A percentile compares a stretch with the other conserved stretches of the same genome.
phyloP scores from a whole-genome alignment of 768 basidiomycete genomes.

The Pisolithus tinctorius region DNA sequence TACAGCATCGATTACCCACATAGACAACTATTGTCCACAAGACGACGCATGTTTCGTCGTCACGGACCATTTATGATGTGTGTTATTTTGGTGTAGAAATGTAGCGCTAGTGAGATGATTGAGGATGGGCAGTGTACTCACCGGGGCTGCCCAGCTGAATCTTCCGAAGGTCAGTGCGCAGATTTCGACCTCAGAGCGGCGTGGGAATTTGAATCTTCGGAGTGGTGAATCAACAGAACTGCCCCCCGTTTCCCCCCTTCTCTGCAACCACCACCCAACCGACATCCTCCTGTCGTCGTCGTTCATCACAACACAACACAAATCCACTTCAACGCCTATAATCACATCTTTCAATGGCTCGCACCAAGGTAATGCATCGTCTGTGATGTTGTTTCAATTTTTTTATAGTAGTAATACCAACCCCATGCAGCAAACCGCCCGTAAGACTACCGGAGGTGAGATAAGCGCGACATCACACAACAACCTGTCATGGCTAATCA shows the following conservation, averaged over 20 bases:
- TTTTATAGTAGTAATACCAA: constrained; percentile 7
- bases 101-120: background rate
- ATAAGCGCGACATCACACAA: constrained; percentile 15
- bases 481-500: constrained; percentile 14
- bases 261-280: background rate
- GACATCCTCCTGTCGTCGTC: background rate
- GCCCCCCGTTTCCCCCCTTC: background rate
- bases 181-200: background rate
- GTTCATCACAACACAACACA: background rate
- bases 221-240: background rate
- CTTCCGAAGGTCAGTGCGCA: constrained; percentile 1
- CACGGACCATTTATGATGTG: too few relatives aligned
- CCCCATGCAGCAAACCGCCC: constrained; percentile 81
- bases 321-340: background rate
- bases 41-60: too few relatives aligned
- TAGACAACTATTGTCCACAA: too few relatives aligned
- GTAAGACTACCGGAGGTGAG: constrained; percentile 96
- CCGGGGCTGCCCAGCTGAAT: background rate
- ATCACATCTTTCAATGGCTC: constrained; percentile 60
- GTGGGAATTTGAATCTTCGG: constrained; percentile 1
- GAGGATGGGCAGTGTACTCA: background rate
- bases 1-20: too few relatives aligned
- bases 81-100: background rate
- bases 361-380: constrained; percentile 62
- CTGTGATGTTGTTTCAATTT: background rate